phyloP scores from a whole-genome alignment of 768 basidiomycete species.

The Russula brevipes region DNA sequence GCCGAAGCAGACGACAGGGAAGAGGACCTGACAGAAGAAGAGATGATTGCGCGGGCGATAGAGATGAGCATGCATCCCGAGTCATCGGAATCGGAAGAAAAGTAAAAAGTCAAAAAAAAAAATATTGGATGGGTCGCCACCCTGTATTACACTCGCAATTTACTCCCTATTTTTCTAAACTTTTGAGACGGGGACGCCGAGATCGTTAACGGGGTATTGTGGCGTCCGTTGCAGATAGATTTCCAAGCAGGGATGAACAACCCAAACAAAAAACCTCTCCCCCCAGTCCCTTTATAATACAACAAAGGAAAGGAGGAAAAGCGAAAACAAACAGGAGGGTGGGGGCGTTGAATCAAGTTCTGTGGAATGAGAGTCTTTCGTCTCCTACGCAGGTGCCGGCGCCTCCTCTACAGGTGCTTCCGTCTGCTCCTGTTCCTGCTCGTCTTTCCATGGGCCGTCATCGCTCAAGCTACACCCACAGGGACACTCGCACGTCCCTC shows the following conservation, averaged over 20 bases:
- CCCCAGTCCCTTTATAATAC: neutral
- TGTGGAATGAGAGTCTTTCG: neutral
- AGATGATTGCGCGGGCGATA: constrained; percentile 85
- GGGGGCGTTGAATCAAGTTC: constrained; percentile 2
- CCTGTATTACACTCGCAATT: neutral
- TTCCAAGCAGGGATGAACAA: neutral
- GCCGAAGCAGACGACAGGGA: constrained; percentile 45
- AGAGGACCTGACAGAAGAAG: constrained; percentile 75
- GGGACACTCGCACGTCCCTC: constrained; percentile 70
- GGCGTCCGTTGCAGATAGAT: constrained; percentile 6
- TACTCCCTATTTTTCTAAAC: neutral
- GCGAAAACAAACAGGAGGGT: neutral
- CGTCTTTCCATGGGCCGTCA: constrained; percentile 81
- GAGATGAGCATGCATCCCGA: constrained; percentile 78
- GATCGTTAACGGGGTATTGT: neutral
- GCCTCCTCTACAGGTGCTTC: neutral
- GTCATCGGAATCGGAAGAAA: constrained; percentile 47
- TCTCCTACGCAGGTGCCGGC: neutral
- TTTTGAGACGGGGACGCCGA: neutral
- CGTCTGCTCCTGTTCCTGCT: neutral
- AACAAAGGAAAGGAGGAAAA: neutral
- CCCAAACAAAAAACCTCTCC: neutral
- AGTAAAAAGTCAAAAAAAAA: constrained; percentile 32
- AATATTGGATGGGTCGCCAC: neutral
- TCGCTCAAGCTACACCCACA: constrained; percentile 86